Evolutionary conservation across 164 flowering plant species (phyloP).

Genomic region (Protea cynaroides): DNA sequence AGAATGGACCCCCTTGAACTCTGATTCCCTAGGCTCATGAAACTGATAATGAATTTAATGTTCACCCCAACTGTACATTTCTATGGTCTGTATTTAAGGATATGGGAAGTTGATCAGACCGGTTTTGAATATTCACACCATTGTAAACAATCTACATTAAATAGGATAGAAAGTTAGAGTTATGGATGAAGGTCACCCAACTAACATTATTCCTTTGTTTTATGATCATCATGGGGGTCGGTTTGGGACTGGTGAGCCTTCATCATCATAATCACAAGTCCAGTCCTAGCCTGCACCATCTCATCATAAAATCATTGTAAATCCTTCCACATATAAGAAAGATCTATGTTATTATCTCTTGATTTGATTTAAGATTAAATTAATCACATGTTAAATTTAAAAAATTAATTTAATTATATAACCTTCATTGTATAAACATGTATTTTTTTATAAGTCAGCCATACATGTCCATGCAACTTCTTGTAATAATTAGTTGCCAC

Average conservation of each 20-base stretch:
- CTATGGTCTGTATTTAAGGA: constrained; percentile 5
- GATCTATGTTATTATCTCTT: no score
- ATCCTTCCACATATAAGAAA: no score
- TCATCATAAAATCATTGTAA: not conserved
- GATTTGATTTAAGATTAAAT: no score
- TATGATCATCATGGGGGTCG: not conserved
- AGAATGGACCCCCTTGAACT: not conserved
- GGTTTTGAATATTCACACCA: not conserved
- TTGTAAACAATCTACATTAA: not conserved
- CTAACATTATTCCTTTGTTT: constrained; percentile 11
- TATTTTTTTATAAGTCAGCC: no score
- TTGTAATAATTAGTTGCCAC: no score
- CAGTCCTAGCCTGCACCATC: not conserved
- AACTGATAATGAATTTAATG: constrained; percentile 2
- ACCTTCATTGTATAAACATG: no score
- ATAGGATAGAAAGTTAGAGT: not conserved
- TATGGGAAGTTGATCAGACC: not conserved
- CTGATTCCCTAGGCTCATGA: not conserved
- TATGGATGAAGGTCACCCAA: not conserved
- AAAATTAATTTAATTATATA: no score
- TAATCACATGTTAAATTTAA: no score
- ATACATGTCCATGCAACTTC: no score
- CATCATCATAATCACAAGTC: constrained; percentile 7
- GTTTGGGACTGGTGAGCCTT: constrained; percentile 9
- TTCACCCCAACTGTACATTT: constrained; percentile 11